Evolutionary conservation across 345 rosid species (phyloP).

Genomic region (Populus deltoides): DNA sequence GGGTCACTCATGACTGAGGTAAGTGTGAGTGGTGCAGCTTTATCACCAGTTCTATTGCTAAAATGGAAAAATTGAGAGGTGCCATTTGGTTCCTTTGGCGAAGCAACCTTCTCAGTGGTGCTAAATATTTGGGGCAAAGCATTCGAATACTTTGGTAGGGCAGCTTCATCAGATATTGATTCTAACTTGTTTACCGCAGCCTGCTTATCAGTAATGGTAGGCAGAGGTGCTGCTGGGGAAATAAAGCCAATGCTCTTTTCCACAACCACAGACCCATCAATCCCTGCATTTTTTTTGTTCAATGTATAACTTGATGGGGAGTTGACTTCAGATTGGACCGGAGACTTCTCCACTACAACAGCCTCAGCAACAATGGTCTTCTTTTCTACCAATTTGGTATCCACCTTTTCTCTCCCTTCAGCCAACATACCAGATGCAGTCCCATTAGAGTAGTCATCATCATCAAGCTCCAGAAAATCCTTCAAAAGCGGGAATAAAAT

Average conservation of each 20-base stretch:
- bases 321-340: slow-evolving; percentile 34
- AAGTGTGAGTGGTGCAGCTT: slow-evolving; percentile 19
- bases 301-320: slow-evolving; percentile 20
- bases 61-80: slow-evolving; percentile 16
- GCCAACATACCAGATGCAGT: slow-evolving; percentile 22
- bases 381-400: slow-evolving; percentile 25
- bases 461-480: slow-evolving; percentile 79
- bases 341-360: slow-evolving; percentile 26
- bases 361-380: slow-evolving; percentile 36
- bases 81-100: slow-evolving; percentile 36
- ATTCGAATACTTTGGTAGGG: slow-evolving; percentile 23
- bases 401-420: slow-evolving; percentile 39
- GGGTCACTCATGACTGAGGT: slow-evolving; percentile 28
- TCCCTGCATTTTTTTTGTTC: slow-evolving; percentile 35
- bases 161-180: slow-evolving; percentile 24
- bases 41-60: slow-evolving; percentile 21
- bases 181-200: slow-evolving; percentile 25
- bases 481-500: slow-evolving; percentile 19
- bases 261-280: slow-evolving; percentile 32
- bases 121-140: slow-evolving; percentile 19
- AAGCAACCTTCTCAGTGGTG: slow-evolving; percentile 29
- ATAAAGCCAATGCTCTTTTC: slow-evolving; percentile 35
- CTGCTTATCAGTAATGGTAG: slow-evolving; percentile 37
- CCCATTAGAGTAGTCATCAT: slow-evolving; percentile 39
- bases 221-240: slow-evolving; percentile 24